Base-by-base conservation (phyloP, 73 alveolate genomes). In the Symbiodinium pilosum region DNA sequence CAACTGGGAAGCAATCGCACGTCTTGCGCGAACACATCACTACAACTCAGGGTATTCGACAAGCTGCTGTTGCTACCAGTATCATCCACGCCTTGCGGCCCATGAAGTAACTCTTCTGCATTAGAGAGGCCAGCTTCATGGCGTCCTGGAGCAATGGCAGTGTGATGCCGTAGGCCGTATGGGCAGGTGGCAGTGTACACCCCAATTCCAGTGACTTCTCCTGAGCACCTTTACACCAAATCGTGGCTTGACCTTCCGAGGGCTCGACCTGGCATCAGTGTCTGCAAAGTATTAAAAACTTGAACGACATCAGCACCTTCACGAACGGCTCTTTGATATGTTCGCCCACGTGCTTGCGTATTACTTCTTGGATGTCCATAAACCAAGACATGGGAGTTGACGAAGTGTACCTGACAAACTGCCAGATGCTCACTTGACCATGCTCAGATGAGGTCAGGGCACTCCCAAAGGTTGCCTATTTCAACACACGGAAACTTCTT, bases 221-320 rank as follows among this genome's bases (percentile, higher is more conserved):
- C 94, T 91, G 97, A 21, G 97, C 97, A 18, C 97, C 97, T 69
- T 91, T 91, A 75, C 97, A 91, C 97, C 97, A 91, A 71, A 91
- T 91, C 18, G 88, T 68, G n/a, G 97, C 97, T 36, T n/a, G 52
- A 21, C 97, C 97, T 42, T 91, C 97, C 8, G 97, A 91, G 42
- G 97, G 97, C 54, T 91, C 97, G n/a, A 91, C 97, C 97, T 91
- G 9, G 28, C 11, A 28, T 36, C 7, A 64, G 12, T 28, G 21
- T 64, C 16, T 21, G 41, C 77, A 28, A 36, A 32, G 32, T 36
- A 28, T 28, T 12, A 59, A 16, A 24, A 64, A 12, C 14, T 28
- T 18, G 77, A 64, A 64, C 12, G 77, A 9, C 77, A 64, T 64
- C 77, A 18, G 42, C 51, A 39, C 97, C 97, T 91, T 91, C 51